A percentile compares a stretch with the other conserved stretches of the same genome.
phyloP scores from a whole-genome alignment of 2,329 filamentous ascomycete genomes.

The Colletotrichum lentis region DNA sequence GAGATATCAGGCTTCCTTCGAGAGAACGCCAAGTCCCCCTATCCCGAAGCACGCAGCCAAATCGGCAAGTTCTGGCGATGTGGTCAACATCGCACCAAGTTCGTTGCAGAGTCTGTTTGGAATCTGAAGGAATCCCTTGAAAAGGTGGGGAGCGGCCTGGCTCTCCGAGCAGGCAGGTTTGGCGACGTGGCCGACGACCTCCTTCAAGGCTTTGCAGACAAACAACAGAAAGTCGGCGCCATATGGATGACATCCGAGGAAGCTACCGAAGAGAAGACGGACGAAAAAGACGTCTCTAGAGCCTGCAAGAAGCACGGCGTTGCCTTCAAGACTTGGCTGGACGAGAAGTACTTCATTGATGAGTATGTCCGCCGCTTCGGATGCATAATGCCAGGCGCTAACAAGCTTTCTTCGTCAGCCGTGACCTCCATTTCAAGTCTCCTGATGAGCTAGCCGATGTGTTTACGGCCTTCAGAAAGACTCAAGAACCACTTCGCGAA shows the following conservation, averaged over 20 bases:
- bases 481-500: conserved; percentile 73
- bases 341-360: conserved; percentile 82
- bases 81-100: conserved; percentile 75
- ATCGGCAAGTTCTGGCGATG: conserved; percentile 76
- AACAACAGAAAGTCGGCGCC: conserved; percentile 61
- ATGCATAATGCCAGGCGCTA: conserved; percentile 34
- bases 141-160: conserved; percentile 66
- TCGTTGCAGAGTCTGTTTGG: conserved; percentile 77
- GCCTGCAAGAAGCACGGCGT: conserved; percentile 62
- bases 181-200: conserved; percentile 68
- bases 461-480: conserved; percentile 78
- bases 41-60: conserved; percentile 72
- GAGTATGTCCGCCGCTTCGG: conserved; percentile 65
- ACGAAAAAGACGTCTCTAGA: conserved; percentile 65
- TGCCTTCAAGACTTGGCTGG: conserved; percentile 71
- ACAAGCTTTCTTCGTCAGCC: conserved; percentile 54
- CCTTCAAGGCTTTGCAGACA: conserved; percentile 56
- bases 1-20: conserved; percentile 79
- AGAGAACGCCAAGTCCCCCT: conserved; percentile 65
- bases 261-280: conserved; percentile 71
- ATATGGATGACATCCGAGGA: conserved; percentile 81
- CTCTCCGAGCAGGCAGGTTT: conserved; percentile 69
- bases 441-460: conserved; percentile 73
- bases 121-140: conserved; percentile 72
- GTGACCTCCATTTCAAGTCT: conserved; percentile 68